Evolutionary conservation across 192 early-diverging fungal genomes (phyloP).

Genomic region (Coemansia sp.): DNA sequence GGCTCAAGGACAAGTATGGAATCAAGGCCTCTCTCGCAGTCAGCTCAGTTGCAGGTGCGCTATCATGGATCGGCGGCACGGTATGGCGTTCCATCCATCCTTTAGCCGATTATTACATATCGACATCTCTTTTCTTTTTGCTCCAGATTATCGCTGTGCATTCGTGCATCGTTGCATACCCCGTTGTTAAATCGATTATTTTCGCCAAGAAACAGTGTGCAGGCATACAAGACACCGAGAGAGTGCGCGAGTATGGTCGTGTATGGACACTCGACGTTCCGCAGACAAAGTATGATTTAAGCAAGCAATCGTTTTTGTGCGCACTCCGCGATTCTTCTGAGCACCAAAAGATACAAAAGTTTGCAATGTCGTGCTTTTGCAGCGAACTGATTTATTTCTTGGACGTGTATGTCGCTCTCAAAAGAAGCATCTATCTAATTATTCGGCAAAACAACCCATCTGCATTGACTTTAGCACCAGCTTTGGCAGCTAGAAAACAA

Average conservation of each 20-base stretch:
- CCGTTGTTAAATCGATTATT: constrained; percentile 12
- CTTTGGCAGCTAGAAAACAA: not conserved
- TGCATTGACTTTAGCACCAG: not conserved
- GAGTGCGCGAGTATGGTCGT: constrained; percentile 7
- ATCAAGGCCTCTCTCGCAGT: constrained; percentile 22
- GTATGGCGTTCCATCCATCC: constrained; percentile 10
- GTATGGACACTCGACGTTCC: constrained; percentile 12
- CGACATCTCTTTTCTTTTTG: constrained; percentile 18
- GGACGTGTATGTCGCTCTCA: constrained; percentile 23
- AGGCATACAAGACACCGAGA: not conserved
- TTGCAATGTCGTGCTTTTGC: constrained; percentile 32
- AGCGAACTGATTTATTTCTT: constrained; percentile 29
- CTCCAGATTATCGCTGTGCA: constrained; percentile 18
- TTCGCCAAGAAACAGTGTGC: constrained; percentile 5
- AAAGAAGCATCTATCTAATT: constrained; percentile 12
- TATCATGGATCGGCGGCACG: constrained; percentile 14
- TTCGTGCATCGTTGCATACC: constrained; percentile 14
- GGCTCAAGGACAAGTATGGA: constrained; percentile 27
- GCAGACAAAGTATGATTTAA: constrained; percentile 16
- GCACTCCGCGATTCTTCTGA: constrained; percentile 25
- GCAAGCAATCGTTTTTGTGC: constrained; percentile 21
- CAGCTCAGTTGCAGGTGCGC: constrained; percentile 6
- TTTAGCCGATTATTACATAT: constrained; percentile 1
- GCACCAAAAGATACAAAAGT: constrained; percentile 16
- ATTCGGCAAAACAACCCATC: not conserved